Percentiles rank a stretch among this genome's conserved stretches.
Conservation (phyloP, 2,329 filamentous ascomycete genomes). For the Colletotrichum cordylinicola region DNA sequence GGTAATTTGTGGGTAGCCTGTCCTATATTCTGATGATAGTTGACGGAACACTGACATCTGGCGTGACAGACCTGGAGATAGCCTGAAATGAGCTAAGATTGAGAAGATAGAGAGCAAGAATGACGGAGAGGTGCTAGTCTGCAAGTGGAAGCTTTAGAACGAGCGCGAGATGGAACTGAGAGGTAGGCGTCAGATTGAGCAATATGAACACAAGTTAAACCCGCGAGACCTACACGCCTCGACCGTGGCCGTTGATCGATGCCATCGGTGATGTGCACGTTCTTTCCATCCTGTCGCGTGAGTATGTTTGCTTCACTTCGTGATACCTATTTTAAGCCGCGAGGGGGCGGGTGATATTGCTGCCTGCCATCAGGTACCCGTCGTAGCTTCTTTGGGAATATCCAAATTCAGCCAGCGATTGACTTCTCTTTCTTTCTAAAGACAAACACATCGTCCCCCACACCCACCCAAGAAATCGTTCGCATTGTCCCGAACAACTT, state of each 20-base stretch:
- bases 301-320: no score
- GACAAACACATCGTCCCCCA: neutral
- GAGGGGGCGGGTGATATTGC: neutral
- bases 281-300: neutral
- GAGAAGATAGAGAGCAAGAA: neutral
- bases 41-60: neutral
- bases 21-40: neutral
- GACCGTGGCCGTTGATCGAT: neutral
- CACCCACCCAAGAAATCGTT: neutral
- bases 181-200: neutral
- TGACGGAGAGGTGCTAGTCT: neutral
- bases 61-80: neutral
- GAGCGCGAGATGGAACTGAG: neutral
- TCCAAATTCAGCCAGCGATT: neutral
- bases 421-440: neutral
- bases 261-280: neutral
- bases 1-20: neutral
- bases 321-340: no score
- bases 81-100: neutral
- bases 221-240: neutral
- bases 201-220: neutral
- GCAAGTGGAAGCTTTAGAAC: neutral
- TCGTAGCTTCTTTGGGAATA: neutral
- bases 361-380: neutral
- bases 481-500: neutral